These are phyloP conservation scores for Leucosporidium yakuticum DNA, from an alignment of 768 basidiomycete genomes.

Conservation along the genomic window DNA sequence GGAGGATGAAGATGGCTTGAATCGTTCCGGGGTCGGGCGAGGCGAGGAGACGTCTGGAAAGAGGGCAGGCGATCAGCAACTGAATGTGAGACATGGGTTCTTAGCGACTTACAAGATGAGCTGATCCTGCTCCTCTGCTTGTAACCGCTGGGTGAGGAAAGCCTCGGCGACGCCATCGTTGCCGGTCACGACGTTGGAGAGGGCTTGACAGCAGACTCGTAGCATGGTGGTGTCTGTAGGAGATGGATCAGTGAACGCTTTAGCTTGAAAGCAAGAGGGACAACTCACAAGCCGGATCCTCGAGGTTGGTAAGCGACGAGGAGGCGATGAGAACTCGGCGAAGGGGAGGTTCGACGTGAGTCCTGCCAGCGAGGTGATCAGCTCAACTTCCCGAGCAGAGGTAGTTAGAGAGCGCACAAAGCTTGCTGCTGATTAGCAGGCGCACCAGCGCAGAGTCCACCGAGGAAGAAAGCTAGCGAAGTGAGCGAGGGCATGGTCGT, in stretches of 20 bases:
- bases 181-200: slow-evolving; percentile 25
- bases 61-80: too few species aligned
- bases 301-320: slow-evolving; percentile 28
- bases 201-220: slow-evolving; percentile 24
- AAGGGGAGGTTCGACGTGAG: slow-evolving; percentile 16
- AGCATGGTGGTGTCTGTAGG: slow-evolving; percentile 22
- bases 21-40: slow-evolving; percentile 22
- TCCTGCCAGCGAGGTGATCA: neutral
- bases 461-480: slow-evolving; percentile 18
- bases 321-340: slow-evolving; percentile 5
- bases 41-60: slow-evolving; percentile 19
- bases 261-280: too few species aligned
- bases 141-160: neutral
- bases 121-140: neutral
- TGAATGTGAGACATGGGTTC: neutral
- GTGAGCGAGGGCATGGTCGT: neutral
- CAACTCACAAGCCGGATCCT: slow-evolving; percentile 11
- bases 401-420: neutral
- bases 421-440: slow-evolving; percentile 7
- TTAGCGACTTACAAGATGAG: neutral
- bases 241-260: neutral
- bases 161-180: slow-evolving; percentile 1
- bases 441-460: slow-evolving; percentile 11
- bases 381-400: neutral
- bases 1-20: slow-evolving; percentile 24